Evolutionary conservation across 768 basidiomycete genomes (phyloP).

Genomic region (Boletus insuetus): DNA sequence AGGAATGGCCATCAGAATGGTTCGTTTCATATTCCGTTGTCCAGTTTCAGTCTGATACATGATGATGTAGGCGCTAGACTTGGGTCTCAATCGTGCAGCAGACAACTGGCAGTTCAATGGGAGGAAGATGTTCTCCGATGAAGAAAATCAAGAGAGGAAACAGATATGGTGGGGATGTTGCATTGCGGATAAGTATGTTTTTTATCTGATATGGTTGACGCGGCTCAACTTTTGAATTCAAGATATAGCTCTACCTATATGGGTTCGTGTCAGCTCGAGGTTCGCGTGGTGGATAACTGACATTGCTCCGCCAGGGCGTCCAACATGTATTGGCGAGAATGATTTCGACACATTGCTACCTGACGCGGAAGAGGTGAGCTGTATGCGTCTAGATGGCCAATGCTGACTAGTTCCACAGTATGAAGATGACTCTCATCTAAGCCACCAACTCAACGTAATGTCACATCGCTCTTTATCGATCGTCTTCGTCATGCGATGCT

Average conservation of each 20-base stretch:
- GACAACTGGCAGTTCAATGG: conserved; percentile 69
- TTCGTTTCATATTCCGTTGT: conserved; percentile 24
- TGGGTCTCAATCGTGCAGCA: conserved; percentile 78
- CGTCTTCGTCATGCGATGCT: conserved; percentile 51
- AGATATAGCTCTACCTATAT: conserved; percentile 76
- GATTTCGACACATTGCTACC: conserved; percentile 71
- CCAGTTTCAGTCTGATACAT: conserved; percentile 1
- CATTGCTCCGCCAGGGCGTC: conserved; percentile 47
- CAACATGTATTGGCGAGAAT: conserved; percentile 61
- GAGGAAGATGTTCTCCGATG: conserved; percentile 54
- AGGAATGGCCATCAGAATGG: conserved; percentile 79
- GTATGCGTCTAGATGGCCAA: background rate
- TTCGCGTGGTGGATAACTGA: background rate
- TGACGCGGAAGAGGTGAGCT: conserved; percentile 48
- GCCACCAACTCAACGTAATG: conserved; percentile 37
- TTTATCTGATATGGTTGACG: background rate
- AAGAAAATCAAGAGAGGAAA: conserved; percentile 68
- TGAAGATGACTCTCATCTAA: conserved; percentile 59
- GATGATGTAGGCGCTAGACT: conserved; percentile 61
- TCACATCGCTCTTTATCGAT: conserved; percentile 39
- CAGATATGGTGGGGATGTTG: conserved; percentile 83
- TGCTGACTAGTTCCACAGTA: conserved; percentile 38
- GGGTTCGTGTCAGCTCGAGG: conserved; percentile 39
- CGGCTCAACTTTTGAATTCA: conserved; percentile 6
- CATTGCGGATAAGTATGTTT: conserved; percentile 61